Percentiles rank a stretch among this genome's conserved stretches.
phyloP scores from a whole-genome alignment of 2,329 filamentous ascomycete species.

The Thielaviopsis ethacetica region DNA sequence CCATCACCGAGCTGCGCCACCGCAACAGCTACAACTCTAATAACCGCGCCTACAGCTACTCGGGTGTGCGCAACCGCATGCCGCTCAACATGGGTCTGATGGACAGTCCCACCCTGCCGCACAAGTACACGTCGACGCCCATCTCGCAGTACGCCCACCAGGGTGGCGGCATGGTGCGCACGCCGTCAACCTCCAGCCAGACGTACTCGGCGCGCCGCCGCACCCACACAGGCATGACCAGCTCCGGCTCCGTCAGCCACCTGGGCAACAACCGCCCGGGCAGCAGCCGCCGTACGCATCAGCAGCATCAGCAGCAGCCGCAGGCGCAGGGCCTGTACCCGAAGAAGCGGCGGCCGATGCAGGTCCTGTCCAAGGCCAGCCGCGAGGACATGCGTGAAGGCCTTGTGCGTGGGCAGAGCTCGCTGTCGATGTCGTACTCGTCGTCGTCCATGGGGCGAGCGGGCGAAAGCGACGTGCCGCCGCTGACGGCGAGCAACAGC shows the following conservation, averaged over 20 bases:
- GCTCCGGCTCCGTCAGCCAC: slow-evolving; percentile 5
- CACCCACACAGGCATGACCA: slow-evolving; percentile 6
- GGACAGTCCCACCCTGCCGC: slow-evolving; percentile 18
- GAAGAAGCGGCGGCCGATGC: slow-evolving; percentile 4
- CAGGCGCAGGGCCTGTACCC: not conserved
- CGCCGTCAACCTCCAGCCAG: slow-evolving; percentile 3
- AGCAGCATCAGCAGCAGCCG: not conserved
- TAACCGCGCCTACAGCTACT: slow-evolving; percentile 23
- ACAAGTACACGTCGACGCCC: not conserved
- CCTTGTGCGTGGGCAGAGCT: not conserved
- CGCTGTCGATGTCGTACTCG: not conserved
- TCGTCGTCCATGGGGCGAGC: not conserved
- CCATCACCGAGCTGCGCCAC: slow-evolving; percentile 35
- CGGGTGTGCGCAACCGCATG: not conserved
- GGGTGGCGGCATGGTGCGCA: not conserved
- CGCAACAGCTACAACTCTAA: slow-evolving; percentile 37
- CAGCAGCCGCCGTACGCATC: not conserved
- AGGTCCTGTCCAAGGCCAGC: slow-evolving; percentile 9
- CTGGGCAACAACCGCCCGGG: not conserved
- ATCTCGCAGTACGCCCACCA: not conserved
- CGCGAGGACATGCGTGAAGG: slow-evolving; percentile 9
- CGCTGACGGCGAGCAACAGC: slow-evolving; percentile 3
- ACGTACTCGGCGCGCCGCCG: not conserved
- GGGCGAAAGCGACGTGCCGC: not conserved
- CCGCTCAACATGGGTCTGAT: slow-evolving; percentile 17